phyloP scores from a whole-genome alignment of 2,329 filamentous ascomycete species.

The Huntiella decipiens region DNA sequence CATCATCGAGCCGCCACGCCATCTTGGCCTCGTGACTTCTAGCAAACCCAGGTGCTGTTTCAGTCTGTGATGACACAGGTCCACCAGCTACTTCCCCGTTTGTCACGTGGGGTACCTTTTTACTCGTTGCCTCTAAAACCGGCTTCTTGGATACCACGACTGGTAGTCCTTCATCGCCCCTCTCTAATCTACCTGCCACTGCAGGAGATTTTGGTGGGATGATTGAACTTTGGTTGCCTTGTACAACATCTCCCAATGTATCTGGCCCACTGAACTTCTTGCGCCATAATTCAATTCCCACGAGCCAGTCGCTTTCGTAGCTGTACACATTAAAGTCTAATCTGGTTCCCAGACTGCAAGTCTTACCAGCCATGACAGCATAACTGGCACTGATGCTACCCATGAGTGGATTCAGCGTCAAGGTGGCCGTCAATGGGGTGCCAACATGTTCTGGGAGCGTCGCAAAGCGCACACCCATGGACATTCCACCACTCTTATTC shows the following conservation, averaged over 20 bases:
- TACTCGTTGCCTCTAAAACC: too few relatives aligned
- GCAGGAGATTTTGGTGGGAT: conserved; percentile 3
- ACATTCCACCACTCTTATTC: conserved; percentile 86
- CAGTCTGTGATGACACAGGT: neutral
- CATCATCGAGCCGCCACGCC: conserved; percentile 26
- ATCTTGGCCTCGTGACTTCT: conserved; percentile 36
- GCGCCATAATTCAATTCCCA: conserved; percentile 87
- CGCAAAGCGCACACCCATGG: conserved; percentile 72
- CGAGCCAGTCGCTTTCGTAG: conserved; percentile 84
- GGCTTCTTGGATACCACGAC: neutral
- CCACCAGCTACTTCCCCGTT: neutral
- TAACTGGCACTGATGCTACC: conserved; percentile 84
- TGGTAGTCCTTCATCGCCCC: too few relatives aligned
- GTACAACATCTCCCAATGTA: conserved; percentile 12
- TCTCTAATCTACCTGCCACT: too few relatives aligned
- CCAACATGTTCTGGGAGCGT: conserved; percentile 65
- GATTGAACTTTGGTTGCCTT: conserved; percentile 1
- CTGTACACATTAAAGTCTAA: conserved; percentile 98
- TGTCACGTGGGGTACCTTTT: too few relatives aligned
- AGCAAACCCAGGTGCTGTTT: conserved; percentile 15
- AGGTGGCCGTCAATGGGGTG: conserved; percentile 80
- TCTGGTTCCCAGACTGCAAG: conserved; percentile 69
- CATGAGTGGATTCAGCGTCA: conserved; percentile 88
- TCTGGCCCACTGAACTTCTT: conserved; percentile 28
- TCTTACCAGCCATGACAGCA: conserved; percentile 66